Conservation (phyloP, 148 eudicot species). For the Amaranthus cruentus region DNA sequence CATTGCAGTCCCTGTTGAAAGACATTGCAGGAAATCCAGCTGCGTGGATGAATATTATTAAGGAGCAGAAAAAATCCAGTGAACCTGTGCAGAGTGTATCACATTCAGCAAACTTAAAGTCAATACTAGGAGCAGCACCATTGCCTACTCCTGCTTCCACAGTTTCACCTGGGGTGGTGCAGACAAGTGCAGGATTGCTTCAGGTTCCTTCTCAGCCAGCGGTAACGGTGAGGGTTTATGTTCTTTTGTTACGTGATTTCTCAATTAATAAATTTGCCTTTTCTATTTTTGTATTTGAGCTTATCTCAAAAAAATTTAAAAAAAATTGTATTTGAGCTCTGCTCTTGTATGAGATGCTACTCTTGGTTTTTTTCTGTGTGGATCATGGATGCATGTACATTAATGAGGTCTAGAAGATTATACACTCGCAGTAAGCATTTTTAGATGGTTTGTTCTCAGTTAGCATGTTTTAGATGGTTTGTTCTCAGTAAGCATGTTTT, state of each 20-base stretch:
- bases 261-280: not conserved
- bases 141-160: slow-evolving; percentile 30
- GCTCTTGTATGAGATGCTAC: not conserved
- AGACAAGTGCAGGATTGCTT: slow-evolving; percentile 36
- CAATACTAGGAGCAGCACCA: slow-evolving; percentile 40
- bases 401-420: not conserved
- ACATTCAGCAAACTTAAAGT: slow-evolving; percentile 31
- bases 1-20: slow-evolving; percentile 68
- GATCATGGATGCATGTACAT: not conserved
- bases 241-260: not conserved
- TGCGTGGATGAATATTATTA: slow-evolving; percentile 57
- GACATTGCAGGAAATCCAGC: slow-evolving; percentile 66
- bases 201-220: slow-evolving; percentile 45
- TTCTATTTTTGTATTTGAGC: not conserved
- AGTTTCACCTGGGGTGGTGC: slow-evolving; percentile 32
- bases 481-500: not conserved
- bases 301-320: no score
- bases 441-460: not conserved
- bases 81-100: slow-evolving; percentile 35
- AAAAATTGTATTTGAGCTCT: not conserved
- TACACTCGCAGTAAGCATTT: not conserved
- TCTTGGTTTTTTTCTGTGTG: slow-evolving; percentile 2
- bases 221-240: slow-evolving; percentile 39
- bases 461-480: not conserved
- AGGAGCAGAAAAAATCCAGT: slow-evolving; percentile 54